Conservation (phyloP, 2,329 filamentous ascomycete species). For the Alternaria novae-zelandiae region DNA sequence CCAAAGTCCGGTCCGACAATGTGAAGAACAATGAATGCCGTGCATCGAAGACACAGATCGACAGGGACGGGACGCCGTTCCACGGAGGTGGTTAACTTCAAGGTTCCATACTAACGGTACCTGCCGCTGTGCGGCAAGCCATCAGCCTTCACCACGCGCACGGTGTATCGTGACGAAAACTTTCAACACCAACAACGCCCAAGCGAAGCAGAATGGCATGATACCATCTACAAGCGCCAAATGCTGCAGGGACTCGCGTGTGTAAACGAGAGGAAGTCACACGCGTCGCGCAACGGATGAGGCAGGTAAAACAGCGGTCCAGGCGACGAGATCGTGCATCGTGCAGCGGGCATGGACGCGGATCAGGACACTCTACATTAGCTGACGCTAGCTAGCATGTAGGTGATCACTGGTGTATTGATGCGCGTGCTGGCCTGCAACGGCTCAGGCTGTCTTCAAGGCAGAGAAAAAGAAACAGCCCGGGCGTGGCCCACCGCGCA, state of each 20-base stretch:
- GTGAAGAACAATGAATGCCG: not conserved
- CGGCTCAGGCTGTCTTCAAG: conserved; percentile 13
- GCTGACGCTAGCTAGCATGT: not conserved
- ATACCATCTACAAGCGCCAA: not conserved
- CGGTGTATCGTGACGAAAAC: not conserved
- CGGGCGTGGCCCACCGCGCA: not conserved
- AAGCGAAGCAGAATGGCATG: not conserved
- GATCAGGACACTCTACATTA: not conserved
- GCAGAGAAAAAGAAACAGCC: conserved; percentile 6
- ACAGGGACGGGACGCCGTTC: conserved; percentile 2
- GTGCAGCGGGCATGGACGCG: not conserved
- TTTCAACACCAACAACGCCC: not conserved
- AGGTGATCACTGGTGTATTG: not conserved
- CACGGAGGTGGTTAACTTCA: not conserved
- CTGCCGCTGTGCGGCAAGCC: not conserved
- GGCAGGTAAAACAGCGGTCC: conserved; percentile 1
- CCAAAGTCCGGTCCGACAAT: not conserved
- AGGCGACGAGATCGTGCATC: conserved; percentile 4
- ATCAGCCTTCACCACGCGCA: not conserved
- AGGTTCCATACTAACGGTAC: not conserved
- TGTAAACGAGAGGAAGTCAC: not conserved
- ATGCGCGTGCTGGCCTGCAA: not conserved
- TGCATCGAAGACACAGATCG: not conserved
- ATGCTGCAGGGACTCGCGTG: not conserved
- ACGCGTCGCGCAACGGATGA: conserved; percentile 1